Evolutionary conservation across 2,329 filamentous ascomycete genomes (phyloP).

Genomic region (Emergomyces pasteurianus): DNA sequence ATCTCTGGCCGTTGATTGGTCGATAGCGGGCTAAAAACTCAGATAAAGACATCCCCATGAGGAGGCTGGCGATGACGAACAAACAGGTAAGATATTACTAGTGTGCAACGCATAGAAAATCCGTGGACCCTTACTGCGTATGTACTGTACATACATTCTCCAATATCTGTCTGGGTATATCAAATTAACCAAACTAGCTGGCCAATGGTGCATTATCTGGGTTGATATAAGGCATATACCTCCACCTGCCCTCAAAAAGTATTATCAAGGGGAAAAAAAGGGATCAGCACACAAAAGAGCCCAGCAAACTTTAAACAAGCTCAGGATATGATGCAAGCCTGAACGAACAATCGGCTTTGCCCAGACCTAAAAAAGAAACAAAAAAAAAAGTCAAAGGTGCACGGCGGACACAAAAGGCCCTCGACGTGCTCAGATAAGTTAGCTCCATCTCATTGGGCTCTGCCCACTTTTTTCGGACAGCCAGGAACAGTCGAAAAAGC

Average conservation of each 20-base stretch:
- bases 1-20: conserved; percentile 6
- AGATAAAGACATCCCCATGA: neutral
- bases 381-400: neutral
- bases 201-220: neutral
- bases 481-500: neutral
- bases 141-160: too few relatives aligned
- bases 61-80: neutral
- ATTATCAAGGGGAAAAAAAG: neutral
- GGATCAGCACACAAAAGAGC: too few relatives aligned
- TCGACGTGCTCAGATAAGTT: neutral
- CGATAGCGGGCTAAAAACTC: conserved; percentile 5
- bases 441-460: neutral
- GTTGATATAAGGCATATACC: neutral
- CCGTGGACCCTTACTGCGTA: neutral
- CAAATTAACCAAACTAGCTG: neutral
- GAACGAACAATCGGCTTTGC: too few relatives aligned
- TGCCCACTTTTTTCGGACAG: neutral
- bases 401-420: neutral
- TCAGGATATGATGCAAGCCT: too few relatives aligned
- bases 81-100: neutral
- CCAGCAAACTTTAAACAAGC: too few relatives aligned
- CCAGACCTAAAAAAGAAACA: neutral
- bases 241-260: too few relatives aligned
- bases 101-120: neutral
- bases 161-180: too few relatives aligned